Conservation (phyloP, 768 basidiomycete genomes). For the Hemileccinum impolitum region DNA sequence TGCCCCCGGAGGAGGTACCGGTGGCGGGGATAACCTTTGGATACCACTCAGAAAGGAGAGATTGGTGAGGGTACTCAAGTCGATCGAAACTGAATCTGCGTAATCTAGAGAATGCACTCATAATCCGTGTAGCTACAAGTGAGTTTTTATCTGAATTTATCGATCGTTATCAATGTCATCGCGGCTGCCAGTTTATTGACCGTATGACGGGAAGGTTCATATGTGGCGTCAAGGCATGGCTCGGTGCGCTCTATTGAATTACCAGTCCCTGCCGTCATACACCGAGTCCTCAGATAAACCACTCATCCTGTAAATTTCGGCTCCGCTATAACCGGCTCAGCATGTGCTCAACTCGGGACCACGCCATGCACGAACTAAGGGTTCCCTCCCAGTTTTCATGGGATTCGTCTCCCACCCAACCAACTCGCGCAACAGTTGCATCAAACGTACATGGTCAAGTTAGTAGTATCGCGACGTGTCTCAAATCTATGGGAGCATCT, state of each 20-base stretch:
- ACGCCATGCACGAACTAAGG: too few relatives aligned
- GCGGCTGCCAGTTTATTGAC: neutral
- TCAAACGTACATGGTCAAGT: too few relatives aligned
- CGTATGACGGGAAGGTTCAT: neutral
- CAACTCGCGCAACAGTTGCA: too few relatives aligned
- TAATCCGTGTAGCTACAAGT: too few relatives aligned
- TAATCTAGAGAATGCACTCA: constrained; percentile 6
- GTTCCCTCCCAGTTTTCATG: neutral
- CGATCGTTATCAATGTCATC: neutral
- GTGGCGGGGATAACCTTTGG: constrained; percentile 67
- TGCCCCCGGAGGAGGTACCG: constrained; percentile 39
- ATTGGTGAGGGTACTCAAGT: constrained; percentile 45
- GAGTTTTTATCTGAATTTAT: too few relatives aligned
- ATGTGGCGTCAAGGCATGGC: neutral
- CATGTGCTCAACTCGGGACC: neutral
- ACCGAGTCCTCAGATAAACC: neutral
- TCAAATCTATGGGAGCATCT: too few relatives aligned
- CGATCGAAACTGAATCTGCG: constrained; percentile 21
- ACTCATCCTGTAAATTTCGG: too few relatives aligned
- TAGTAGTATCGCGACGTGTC: too few relatives aligned
- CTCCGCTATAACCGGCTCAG: neutral
- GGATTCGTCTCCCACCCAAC: neutral
- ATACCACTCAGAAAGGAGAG: constrained; percentile 82
- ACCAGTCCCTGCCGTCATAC: neutral
- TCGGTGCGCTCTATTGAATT: too few relatives aligned